Base-by-base conservation (phyloP, 2,329 filamentous ascomycete species). In the Curvularia eragrostidis region DNA sequence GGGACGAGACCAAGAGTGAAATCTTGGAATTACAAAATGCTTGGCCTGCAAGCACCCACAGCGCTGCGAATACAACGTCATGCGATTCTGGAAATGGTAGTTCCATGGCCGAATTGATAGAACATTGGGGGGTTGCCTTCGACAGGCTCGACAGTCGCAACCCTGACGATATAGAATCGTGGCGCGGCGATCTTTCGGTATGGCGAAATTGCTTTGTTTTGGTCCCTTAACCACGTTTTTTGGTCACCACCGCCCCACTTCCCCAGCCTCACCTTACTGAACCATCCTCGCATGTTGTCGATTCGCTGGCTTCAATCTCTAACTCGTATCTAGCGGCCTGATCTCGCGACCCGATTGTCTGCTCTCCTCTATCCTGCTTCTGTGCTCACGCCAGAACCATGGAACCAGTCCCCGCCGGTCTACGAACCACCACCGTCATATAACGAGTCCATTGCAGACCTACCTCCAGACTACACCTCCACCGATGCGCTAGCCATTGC, bases 391-490 rank as follows among this genome's bases (percentile, higher is more conserved):
- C 61, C 64, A 61, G 58, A 69, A 10, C 66, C 71, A 52, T 74
- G 67, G 68, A 63, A 65, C 44, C 63, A 65, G 41, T 34, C 66
- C 10, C 63, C 64, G 12, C 59, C 52, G 19, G 61, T 49, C 52
- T 52, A 71, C 62, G 65, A 48, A 48, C 69, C 75, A 41, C 79
- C 79, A 21, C 79, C 80, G 12, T 72, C 76, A 15, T 82, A 82
- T 68, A 70, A 79, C 58, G 78, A 82, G 43, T 77, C 72, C 47
- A 39, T 79, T 41, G 64, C 71, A 58, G 80, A 83, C 60, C 51
- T 73, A 24, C 80, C 80, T 36, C 80, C 79, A 28, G 77, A 80
- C 60, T 81, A 82, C 67, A 80, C 79, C 46, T 64, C 62, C 56
- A 78, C 76, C 50, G 76, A 79, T 62, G 72, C 75, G 48, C 66